Conservation (phyloP, 257 asterid genomes). For the Hygrophila difformis region DNA sequence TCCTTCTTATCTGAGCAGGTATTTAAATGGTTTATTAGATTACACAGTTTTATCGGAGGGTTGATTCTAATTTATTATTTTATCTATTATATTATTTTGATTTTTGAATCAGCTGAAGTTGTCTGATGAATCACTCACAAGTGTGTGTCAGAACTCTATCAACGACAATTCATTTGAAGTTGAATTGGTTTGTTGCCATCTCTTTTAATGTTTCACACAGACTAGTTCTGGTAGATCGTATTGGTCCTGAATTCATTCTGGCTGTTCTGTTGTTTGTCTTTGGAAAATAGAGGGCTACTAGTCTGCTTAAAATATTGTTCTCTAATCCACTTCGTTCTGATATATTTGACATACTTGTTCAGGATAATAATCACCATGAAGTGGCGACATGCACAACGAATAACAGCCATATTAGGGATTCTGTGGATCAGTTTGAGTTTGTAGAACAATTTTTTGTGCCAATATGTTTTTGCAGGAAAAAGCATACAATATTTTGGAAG, state of each 20-base stretch:
- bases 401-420: constrained; percentile 26
- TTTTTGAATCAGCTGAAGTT: constrained; percentile 47
- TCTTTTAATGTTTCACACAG: constrained; percentile 4
- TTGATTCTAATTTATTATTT: constrained; percentile 8
- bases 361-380: constrained; percentile 45
- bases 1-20: constrained; percentile 66
- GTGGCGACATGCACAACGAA: constrained; percentile 29
- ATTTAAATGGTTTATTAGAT: constrained; percentile 14
- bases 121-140: constrained; percentile 45
- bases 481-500: too few relatives aligned
- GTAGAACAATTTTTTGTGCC: constrained; percentile 39
- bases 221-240: constrained; percentile 3
- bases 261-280: too few relatives aligned
- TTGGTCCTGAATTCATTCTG: not conserved
- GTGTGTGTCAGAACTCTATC: constrained; percentile 31
- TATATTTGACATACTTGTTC: constrained; percentile 15
- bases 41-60: constrained; percentile 8
- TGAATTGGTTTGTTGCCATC: constrained; percentile 19
- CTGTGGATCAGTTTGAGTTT: constrained; percentile 30
- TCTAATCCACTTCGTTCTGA: constrained; percentile 3
- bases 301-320: not conserved
- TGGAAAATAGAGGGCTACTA: too few relatives aligned
- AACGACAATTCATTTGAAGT: constrained; percentile 32
- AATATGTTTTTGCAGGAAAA: too few relatives aligned
- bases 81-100: not conserved